A percentile compares a stretch with the other conserved stretches of the same genome.
Evolutionary conservation across 306 rosid species (phyloP).

Genomic region (Ochetophila trinervis): DNA sequence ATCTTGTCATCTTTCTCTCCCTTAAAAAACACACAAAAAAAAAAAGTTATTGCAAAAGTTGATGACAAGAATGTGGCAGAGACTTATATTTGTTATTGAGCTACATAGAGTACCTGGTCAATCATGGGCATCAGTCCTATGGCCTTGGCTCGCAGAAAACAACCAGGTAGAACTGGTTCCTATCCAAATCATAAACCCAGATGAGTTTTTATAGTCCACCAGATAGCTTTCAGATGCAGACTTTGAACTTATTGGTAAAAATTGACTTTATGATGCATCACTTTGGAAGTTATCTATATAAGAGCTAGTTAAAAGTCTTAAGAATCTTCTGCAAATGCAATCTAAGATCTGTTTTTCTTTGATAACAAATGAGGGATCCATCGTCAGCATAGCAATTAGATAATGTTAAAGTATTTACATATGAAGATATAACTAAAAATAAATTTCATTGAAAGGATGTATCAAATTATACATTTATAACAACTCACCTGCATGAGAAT

Average conservation of each 20-base stretch:
- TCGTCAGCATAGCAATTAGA: too few relatives aligned
- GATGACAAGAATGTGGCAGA: neutral
- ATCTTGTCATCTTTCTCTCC: conserved; percentile 98
- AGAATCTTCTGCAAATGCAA: too few relatives aligned
- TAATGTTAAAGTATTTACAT: too few relatives aligned
- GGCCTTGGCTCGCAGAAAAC: conserved; percentile 88
- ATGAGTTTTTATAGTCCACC: conserved; percentile 3
- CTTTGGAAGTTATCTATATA: too few relatives aligned
- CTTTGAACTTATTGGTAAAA: neutral
- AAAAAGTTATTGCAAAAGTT: conserved; percentile 3
- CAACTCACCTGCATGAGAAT: conserved; percentile 86
- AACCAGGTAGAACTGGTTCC: conserved; percentile 98
- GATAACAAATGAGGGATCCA: too few relatives aligned
- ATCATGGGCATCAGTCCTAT: conserved; percentile 99
- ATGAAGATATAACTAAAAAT: too few relatives aligned
- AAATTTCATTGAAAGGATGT: too few relatives aligned
- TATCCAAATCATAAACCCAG: conserved; percentile 33
- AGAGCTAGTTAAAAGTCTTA: too few relatives aligned
- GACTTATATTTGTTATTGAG: conserved; percentile 8
- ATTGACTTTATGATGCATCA: too few relatives aligned
- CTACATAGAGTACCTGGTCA: conserved; percentile 63
- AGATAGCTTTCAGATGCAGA: conserved; percentile 13
- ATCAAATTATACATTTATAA: neutral
- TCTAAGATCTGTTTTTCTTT: too few relatives aligned
- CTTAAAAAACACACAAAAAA: conserved; percentile 27